Conservation (phyloP, 371 early-diverging fungal species). For the Mucor velutinosus region DNA sequence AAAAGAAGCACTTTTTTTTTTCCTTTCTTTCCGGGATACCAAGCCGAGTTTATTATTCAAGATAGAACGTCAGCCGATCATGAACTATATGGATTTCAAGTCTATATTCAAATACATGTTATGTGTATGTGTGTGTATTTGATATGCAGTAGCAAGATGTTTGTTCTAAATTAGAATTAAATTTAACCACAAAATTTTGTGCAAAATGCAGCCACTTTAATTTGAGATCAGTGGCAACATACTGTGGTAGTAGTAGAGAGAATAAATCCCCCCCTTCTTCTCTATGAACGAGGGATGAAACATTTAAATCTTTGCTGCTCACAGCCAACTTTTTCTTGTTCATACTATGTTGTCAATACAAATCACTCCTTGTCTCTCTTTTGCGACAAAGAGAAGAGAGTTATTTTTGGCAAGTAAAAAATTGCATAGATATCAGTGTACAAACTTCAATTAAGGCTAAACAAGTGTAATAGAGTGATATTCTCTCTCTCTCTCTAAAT, state of each 20-base stretch:
- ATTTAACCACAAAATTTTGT: not conserved
- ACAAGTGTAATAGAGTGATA: slow-evolving; percentile 3
- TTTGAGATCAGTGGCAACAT: not conserved
- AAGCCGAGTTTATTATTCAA: slow-evolving; percentile 1
- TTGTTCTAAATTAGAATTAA: slow-evolving; percentile 5
- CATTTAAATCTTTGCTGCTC: slow-evolving; percentile 4
- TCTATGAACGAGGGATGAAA: slow-evolving; percentile 14
- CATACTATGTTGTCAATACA: not conserved
- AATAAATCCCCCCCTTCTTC: not conserved
- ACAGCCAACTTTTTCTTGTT: slow-evolving; percentile 9
- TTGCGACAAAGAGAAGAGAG: not conserved
- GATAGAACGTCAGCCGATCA: slow-evolving; percentile 9
- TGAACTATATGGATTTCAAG: not conserved
- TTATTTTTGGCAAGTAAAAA: not conserved
- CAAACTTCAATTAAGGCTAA: slow-evolving; percentile 10
- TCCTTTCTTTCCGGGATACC: not conserved
- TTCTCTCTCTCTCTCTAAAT: not conserved
- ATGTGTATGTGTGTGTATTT: not conserved
- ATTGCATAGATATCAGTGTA: not conserved
- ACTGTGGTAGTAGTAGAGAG: not conserved
- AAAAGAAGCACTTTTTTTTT: slow-evolving; percentile 2
- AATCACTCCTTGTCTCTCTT: not conserved
- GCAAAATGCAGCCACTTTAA: not conserved
- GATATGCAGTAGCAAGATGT: not conserved
- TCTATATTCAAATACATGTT: not conserved